Percentiles rank a stretch among this genome's conserved stretches.
These are phyloP conservation scores for Fraxinus baroniana DNA, from an alignment of 305 asterid genomes.

Conservation along the genomic window DNA sequence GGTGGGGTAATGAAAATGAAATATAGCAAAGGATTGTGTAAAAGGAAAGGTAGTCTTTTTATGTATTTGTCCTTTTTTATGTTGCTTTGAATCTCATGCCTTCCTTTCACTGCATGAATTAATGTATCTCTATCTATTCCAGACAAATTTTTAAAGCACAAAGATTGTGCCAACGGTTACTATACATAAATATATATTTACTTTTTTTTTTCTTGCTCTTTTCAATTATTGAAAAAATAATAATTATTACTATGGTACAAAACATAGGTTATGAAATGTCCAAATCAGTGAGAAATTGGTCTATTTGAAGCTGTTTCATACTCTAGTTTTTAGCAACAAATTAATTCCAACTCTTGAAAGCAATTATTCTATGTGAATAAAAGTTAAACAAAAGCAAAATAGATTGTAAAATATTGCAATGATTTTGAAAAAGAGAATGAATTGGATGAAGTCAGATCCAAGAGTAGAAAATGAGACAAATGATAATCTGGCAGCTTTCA, in stretches of 20 bases:
- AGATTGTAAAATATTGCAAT: not conserved
- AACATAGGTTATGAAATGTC: slow-evolving; percentile 26
- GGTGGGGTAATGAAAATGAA: slow-evolving; percentile 28
- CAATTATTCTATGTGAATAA: not conserved
- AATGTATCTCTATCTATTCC: slow-evolving; percentile 24
- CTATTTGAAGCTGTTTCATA: slow-evolving; percentile 4
- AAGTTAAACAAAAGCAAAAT: not conserved
- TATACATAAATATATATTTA: not conserved
- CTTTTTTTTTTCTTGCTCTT: slow-evolving; percentile 2
- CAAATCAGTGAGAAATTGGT: slow-evolving; percentile 25
- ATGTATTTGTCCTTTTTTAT: slow-evolving; percentile 26
- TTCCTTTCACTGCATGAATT: slow-evolving; percentile 25
- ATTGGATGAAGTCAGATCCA: slow-evolving; percentile 20
- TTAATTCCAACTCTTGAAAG: not conserved
- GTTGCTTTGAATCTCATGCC: slow-evolving; percentile 58
- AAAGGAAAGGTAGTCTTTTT: slow-evolving; percentile 44
- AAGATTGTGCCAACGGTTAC: slow-evolving; percentile 44
- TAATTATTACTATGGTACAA: not conserved
- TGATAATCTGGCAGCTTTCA: slow-evolving; percentile 29
- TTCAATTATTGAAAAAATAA: not conserved
- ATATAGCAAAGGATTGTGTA: slow-evolving; percentile 38
- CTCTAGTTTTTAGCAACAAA: not conserved
- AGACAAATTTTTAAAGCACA: slow-evolving; percentile 34
- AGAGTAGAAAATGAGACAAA: slow-evolving; percentile 34
- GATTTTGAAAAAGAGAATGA: not conserved